Evolutionary conservation across 352 stramenopile genomes (phyloP).

Genomic region (Phytopythium cucurbitacearum): DNA sequence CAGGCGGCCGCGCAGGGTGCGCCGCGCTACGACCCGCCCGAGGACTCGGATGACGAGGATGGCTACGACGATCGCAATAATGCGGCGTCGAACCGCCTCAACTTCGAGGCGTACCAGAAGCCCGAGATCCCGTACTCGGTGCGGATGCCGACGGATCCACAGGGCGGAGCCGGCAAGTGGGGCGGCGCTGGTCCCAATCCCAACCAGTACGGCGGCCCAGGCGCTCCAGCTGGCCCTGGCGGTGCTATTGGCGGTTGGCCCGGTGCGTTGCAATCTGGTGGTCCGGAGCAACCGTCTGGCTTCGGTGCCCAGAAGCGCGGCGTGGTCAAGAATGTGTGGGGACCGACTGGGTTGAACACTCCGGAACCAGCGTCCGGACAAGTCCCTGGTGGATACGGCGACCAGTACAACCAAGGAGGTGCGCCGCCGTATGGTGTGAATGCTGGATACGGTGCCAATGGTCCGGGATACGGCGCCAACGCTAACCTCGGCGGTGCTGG

Average conservation of each 20-base stretch:
- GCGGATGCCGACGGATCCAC: constrained; percentile 63
- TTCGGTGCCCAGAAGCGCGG: constrained; percentile 42
- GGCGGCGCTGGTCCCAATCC: constrained; percentile 6
- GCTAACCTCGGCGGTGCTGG: constrained; percentile 16
- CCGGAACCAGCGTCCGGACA: constrained; percentile 27
- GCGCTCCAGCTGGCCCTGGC: constrained; percentile 9
- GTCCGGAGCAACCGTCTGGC: constrained; percentile 30
- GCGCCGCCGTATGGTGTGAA: constrained; percentile 31
- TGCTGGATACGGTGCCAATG: constrained; percentile 27
- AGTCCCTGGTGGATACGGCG: constrained; percentile 25
- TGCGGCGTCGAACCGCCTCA: constrained; percentile 55
- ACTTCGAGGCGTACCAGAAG: constrained; percentile 89
- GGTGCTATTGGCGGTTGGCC: constrained; percentile 31
- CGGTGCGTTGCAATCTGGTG: constrained; percentile 9
- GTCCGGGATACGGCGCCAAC: constrained; percentile 14
- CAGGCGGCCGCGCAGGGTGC: constrained; percentile 91
- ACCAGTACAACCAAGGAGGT: constrained; percentile 33
- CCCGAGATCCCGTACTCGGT: constrained; percentile 85
- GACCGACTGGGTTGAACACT: constrained; percentile 68
- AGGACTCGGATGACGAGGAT: constrained; percentile 94
- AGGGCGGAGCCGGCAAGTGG: constrained; percentile 53
- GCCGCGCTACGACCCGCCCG: constrained; percentile 92
- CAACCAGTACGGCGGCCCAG: constrained; percentile 7
- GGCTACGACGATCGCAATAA: constrained; percentile 67
- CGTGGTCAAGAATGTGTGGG: constrained; percentile 84